Evolutionary conservation across 345 rosid genomes (phyloP).

Genomic region (Pistacia integerrima): DNA sequence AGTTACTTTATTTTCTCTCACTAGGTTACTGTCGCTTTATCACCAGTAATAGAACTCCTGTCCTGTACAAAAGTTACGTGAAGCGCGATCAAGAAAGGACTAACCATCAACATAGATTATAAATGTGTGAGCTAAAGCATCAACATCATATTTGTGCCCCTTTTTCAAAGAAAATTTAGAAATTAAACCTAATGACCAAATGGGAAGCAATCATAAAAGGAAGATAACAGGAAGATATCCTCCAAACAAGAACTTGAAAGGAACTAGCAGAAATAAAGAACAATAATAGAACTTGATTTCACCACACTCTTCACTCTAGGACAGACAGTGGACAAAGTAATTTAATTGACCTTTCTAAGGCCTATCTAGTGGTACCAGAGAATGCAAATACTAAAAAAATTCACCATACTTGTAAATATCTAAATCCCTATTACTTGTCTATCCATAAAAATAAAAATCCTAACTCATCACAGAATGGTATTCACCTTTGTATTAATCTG

Average conservation of each 20-base stretch:
- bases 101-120: neutral
- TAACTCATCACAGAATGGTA: no score
- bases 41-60: neutral
- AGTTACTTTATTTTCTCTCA: neutral
- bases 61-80: neutral
- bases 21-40: neutral
- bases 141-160: neutral
- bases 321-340: neutral
- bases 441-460: no score
- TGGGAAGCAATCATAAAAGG: neutral
- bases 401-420: neutral
- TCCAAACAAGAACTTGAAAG: neutral
- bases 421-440: neutral
- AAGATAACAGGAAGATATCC: neutral
- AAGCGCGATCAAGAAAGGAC: neutral
- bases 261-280: neutral
- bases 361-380: neutral
- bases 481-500: no score
- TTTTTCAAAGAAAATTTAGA: neutral
- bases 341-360: neutral
- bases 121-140: neutral
- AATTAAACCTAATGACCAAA: neutral
- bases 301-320: neutral
- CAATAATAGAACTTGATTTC: neutral
- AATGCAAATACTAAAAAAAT: neutral